Evolutionary conservation across 805 yeast genomes (phyloP).

Genomic region (Hanseniaspora meyeri): DNA sequence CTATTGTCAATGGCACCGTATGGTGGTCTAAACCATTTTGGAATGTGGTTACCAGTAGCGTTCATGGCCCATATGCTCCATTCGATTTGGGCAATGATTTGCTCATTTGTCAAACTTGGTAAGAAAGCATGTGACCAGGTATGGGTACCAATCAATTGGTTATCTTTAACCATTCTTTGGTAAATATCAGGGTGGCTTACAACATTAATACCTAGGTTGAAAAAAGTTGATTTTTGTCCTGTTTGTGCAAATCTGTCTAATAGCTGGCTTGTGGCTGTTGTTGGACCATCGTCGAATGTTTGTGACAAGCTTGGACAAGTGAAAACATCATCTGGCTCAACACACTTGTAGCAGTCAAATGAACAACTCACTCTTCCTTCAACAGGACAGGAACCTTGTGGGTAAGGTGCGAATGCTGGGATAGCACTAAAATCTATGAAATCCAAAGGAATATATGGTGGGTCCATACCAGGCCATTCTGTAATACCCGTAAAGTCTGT

Average conservation of each 20-base stretch:
- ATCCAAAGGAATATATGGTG: slow-evolving; percentile 77
- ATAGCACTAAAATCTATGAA: slow-evolving; percentile 47
- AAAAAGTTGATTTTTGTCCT: slow-evolving; percentile 54
- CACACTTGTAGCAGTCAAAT: slow-evolving; percentile 76
- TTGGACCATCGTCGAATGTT: slow-evolving; percentile 93
- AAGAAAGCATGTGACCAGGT: slow-evolving; percentile 87
- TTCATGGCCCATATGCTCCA: slow-evolving; percentile 99
- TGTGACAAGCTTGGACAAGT: slow-evolving; percentile 69
- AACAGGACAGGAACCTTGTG: slow-evolving; percentile 47
- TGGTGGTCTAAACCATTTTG: slow-evolving; percentile 93
- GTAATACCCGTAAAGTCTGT: slow-evolving; percentile 55
- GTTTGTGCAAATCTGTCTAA: slow-evolving; percentile 35
- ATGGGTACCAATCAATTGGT: slow-evolving; percentile 78
- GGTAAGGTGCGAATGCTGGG: slow-evolving; percentile 39
- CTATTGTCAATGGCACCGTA: slow-evolving; percentile 90
- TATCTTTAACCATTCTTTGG: slow-evolving; percentile 38
- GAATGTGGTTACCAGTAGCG: slow-evolving; percentile 77
- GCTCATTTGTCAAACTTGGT: slow-evolving; percentile 65
- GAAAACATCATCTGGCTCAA: slow-evolving; percentile 59
- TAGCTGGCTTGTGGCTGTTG: slow-evolving; percentile 52
- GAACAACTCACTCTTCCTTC: slow-evolving; percentile 50
- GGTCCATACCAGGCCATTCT: slow-evolving; percentile 76
- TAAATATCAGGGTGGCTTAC: slow-evolving; percentile 68
- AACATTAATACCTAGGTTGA: slow-evolving; percentile 72
- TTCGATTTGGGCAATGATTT: slow-evolving; percentile 75